Percentiles rank a stretch among this genome's conserved stretches.
Evolutionary conservation across 495 filamentous ascomycete genomes (phyloP).

Genomic region (Trichodelitschia bisporula): DNA sequence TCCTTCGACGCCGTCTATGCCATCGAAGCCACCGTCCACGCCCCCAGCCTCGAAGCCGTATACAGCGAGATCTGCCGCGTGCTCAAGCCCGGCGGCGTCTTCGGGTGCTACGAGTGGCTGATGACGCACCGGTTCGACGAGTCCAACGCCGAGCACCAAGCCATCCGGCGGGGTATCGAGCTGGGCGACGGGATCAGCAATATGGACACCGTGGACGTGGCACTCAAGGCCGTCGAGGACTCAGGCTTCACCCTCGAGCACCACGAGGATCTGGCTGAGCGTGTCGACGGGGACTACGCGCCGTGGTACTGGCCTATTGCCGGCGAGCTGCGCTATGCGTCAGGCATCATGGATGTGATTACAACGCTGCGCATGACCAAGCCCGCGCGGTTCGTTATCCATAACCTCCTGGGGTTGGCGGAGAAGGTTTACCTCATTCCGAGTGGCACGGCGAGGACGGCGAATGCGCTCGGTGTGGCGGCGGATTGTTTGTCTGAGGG

Average conservation of each 20-base stretch:
- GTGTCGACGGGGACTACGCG: conserved; percentile 31
- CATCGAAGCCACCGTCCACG: conserved; percentile 93
- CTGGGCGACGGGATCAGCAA: conserved; percentile 94
- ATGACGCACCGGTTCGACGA: conserved; percentile 97
- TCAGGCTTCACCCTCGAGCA: conserved; percentile 71
- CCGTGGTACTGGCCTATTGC: conserved; percentile 95
- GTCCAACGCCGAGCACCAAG: conserved; percentile 61
- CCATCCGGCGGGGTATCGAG: conserved; percentile 87
- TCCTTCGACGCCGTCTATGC: conserved; percentile 91
- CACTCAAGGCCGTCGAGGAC: conserved; percentile 59
- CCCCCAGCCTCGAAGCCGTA: conserved; percentile 79
- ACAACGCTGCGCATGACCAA: conserved; percentile 83
- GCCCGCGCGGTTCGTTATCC: conserved; percentile 47
- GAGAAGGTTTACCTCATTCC: conserved; percentile 60
- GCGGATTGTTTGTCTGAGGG: conserved; percentile 78
- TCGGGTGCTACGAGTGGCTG: conserved; percentile 97
- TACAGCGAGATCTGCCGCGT: conserved; percentile 89
- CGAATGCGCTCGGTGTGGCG: conserved; percentile 60
- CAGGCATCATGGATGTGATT: conserved; percentile 51
- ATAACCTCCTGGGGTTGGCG: conserved; percentile 55
- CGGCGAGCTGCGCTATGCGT: conserved; percentile 60
- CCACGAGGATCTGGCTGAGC: conserved; percentile 75
- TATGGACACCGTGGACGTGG: conserved; percentile 84
- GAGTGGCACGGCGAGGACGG: conserved; percentile 79
- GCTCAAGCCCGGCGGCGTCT: conserved; percentile 84